phyloP scores from a whole-genome alignment of 768 basidiomycete genomes.

The Leucosporidium creatinivorum region DNA sequence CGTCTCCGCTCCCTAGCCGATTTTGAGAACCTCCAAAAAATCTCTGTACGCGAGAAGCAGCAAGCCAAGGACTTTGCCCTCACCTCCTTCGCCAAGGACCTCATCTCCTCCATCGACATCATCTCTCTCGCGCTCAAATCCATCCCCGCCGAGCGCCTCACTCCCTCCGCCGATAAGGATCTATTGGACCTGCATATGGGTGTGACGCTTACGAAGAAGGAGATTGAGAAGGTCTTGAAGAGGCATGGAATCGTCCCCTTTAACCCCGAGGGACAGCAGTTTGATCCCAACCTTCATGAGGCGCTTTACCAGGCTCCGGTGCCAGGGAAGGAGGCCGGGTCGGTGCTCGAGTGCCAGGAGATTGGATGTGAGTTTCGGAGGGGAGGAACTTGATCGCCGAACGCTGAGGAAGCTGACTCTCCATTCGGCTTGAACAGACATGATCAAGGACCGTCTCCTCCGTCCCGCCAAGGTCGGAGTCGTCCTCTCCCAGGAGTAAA shows the following conservation, averaged over 20 bases:
- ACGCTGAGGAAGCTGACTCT: too few relatives aligned
- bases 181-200: constrained; percentile 58
- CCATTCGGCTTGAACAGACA: constrained; percentile 53
- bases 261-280: constrained; percentile 82
- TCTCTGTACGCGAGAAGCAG: constrained; percentile 80
- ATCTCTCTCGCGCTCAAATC: constrained; percentile 66
- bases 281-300: constrained; percentile 93
- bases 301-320: constrained; percentile 89
- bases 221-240: constrained; percentile 79
- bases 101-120: constrained; percentile 59
- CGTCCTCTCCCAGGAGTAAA: constrained; percentile 49
- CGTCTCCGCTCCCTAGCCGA: constrained; percentile 90
- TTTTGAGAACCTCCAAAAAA: constrained; percentile 88
- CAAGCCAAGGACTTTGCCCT: constrained; percentile 92
- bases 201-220: constrained; percentile 84
- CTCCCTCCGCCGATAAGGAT: constrained; percentile 39
- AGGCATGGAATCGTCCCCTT: constrained; percentile 87
- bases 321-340: constrained; percentile 77
- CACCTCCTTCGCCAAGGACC: constrained; percentile 64
- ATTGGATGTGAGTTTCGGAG: constrained; percentile 29
- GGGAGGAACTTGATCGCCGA: too few relatives aligned
- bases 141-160: constrained; percentile 49
- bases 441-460: constrained; percentile 85
- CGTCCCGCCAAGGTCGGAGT: constrained; percentile 96
- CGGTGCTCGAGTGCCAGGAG: constrained; percentile 84